Percentiles rank a stretch among this genome's conserved stretches.
Evolutionary conservation across 208 protist genomes (phyloP).

Genomic region (Leishmania mexicana): DNA sequence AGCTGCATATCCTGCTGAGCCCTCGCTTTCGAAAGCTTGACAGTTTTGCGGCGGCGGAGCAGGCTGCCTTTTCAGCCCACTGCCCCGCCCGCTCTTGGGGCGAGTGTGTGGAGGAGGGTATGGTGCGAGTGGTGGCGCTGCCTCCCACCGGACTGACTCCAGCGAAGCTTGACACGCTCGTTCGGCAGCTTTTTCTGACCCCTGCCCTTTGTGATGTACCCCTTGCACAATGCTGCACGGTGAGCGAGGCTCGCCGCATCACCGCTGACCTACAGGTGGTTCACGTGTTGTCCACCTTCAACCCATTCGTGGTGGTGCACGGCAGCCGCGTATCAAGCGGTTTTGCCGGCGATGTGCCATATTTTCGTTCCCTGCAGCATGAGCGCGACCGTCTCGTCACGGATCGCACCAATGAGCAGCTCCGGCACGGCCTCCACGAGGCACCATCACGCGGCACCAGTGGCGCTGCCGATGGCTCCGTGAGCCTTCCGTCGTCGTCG

Average conservation of each 20-base stretch:
- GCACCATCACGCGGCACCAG: slow-evolving; percentile 10
- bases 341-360: slow-evolving; percentile 45
- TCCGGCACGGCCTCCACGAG: slow-evolving; percentile 17
- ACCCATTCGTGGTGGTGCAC: slow-evolving; percentile 77
- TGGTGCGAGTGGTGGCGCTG: slow-evolving; percentile 13
- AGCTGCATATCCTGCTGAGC: slow-evolving; percentile 27
- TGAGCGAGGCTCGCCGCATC: not conserved
- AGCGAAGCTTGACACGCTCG: slow-evolving; percentile 13
- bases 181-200: slow-evolving; percentile 31
- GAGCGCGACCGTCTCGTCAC: slow-evolving; percentile 40
- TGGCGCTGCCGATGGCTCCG: slow-evolving; percentile 24
- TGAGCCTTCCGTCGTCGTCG: slow-evolving; percentile 32
- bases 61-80: slow-evolving; percentile 23
- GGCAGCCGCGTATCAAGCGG: slow-evolving; percentile 59
- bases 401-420: slow-evolving; percentile 27
- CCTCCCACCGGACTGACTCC: slow-evolving; percentile 5
- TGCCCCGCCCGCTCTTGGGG: slow-evolving; percentile 7
- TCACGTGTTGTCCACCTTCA: slow-evolving; percentile 31
- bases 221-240: slow-evolving; percentile 8
- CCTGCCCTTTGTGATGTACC: slow-evolving; percentile 15
- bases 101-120: slow-evolving; percentile 14
- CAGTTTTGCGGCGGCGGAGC: slow-evolving; percentile 15
- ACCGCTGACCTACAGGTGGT: slow-evolving; percentile 7
- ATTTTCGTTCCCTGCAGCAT: slow-evolving; percentile 41
- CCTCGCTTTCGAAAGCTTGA: slow-evolving; percentile 15